These are phyloP conservation scores for Avicennia marina DNA, from an alignment of 257 asterid genomes.

Conservation along the genomic window DNA sequence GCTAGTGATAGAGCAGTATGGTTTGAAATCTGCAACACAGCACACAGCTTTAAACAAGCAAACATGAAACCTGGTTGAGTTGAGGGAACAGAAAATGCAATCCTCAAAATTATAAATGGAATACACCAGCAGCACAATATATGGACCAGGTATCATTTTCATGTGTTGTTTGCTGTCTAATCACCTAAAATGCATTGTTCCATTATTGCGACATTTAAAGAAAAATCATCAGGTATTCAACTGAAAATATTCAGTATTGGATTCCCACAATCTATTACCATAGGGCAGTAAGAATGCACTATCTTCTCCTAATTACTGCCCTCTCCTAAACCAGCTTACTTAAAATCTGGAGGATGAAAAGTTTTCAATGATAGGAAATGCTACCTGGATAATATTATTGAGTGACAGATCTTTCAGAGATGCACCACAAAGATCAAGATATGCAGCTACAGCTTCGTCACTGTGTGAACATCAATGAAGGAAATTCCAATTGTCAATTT, in stretches of 20 bases:
- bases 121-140: too few species aligned
- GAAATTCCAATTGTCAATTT: slow-evolving; percentile 7
- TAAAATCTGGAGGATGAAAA: too few species aligned
- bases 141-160: too few species aligned
- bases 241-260: neutral
- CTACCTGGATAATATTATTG: slow-evolving; percentile 60
- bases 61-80: neutral
- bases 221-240: neutral
- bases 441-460: slow-evolving; percentile 97
- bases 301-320: neutral
- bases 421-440: slow-evolving; percentile 70
- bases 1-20: slow-evolving; percentile 79
- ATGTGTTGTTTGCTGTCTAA: neutral
- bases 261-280: neutral
- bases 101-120: neutral
- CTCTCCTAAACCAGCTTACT: too few species aligned
- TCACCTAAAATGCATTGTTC: neutral
- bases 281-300: neutral
- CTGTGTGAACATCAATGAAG: slow-evolving; percentile 34
- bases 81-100: neutral
- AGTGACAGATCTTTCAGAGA: slow-evolving; percentile 61
- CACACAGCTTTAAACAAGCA: slow-evolving; percentile 13
- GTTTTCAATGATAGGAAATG: neutral
- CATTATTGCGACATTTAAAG: neutral
- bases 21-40: slow-evolving; percentile 59